Base-by-base conservation (phyloP, 306 rosid genomes). In the Alnus rubra region DNA sequence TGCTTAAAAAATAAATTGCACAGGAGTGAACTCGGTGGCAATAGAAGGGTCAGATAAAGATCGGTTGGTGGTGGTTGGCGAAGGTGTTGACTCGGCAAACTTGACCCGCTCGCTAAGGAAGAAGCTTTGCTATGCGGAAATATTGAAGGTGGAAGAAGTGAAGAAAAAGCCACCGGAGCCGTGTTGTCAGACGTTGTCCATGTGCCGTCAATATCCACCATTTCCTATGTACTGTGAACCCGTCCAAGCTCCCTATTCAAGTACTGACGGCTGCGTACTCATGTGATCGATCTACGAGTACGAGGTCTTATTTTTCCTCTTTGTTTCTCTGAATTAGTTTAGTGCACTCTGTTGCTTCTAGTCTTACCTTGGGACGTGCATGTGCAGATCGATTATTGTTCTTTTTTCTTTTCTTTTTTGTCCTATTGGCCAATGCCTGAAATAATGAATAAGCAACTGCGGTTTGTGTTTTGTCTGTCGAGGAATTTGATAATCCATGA, bases 21-120 rank as follows among this genome's bases (percentile, higher is more conserved):
- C 81, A 87, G 84, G 88, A 12, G 89, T 83, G 79, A 88, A 4
- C 77, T 78, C 85, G 13, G 84, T 88, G 58, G 54, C 81, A 13
- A 2, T 88, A 31, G 77, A 74, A 73, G 89, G 86, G 4, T 68
- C 30, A 69, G 77, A 81, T 7, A 39, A 35, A 58, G 87, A 84
- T 69, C 19, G 45, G n/a, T 35, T 88, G 79, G 78, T n/a, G 65
- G 86, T 85, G 71, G 69, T 37, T 1, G 89, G 85, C 30, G 83
- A 81, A 0, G 52, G 1, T 0, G 58, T 79, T 0, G 88, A 85
- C 30, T 45, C 89, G 0, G 79, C 23, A 13, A 33, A 77, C 58
- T 30, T 85, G 86, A 18, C 74, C 0, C 2, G 54, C 60, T 23
- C 33, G 3, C 48, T 79, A 42, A 71, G 76, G 45, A 84, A 76